Evolutionary conservation across 257 asterid species (phyloP).

Genomic region (Leonotis leonurus): DNA sequence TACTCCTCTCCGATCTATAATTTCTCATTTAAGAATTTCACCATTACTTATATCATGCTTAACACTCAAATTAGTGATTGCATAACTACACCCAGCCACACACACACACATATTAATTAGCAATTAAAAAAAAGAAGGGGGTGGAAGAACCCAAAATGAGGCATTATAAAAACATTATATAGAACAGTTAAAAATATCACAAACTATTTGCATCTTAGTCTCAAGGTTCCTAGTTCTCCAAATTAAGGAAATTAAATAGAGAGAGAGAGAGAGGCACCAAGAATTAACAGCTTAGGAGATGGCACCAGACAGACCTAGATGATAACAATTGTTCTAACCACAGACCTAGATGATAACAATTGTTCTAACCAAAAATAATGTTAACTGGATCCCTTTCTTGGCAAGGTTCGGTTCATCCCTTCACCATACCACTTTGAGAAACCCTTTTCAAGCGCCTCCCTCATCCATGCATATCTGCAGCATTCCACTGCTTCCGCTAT

Average conservation of each 20-base stretch:
- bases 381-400: conserved; percentile 22
- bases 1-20: too few relatives aligned
- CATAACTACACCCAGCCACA: too few relatives aligned
- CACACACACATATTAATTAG: too few relatives aligned
- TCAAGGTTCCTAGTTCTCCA: background rate
- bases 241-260: background rate
- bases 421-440: conserved; percentile 57
- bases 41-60: too few relatives aligned
- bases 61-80: too few relatives aligned
- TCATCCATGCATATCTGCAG: conserved; percentile 85
- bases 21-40: too few relatives aligned
- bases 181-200: background rate
- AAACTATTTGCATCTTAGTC: conserved; percentile 18
- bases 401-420: conserved; percentile 54
- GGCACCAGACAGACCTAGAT: conserved; percentile 12
- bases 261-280: conserved; percentile 14
- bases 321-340: too few relatives aligned
- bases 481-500: conserved; percentile 53
- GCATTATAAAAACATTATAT: background rate
- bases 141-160: background rate
- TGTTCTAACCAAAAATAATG: conserved; percentile 5
- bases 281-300: conserved; percentile 12
- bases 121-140: too few relatives aligned
- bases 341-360: too few relatives aligned
- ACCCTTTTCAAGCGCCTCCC: conserved; percentile 70